Conservation (phyloP, 805 yeast species). For the Candida ponderosae region DNA sequence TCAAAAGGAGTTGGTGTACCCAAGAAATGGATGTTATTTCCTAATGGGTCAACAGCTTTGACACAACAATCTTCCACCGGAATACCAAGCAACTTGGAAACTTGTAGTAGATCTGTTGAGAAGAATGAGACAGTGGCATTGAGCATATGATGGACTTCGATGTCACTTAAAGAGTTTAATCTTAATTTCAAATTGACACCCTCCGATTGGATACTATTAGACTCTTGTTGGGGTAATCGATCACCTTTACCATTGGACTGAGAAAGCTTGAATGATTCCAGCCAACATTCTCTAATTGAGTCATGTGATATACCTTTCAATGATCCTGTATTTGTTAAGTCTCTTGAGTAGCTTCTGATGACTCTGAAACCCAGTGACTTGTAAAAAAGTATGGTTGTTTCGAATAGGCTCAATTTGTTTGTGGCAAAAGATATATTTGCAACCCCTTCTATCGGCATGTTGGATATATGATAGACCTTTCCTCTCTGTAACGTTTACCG, state of each 20-base stretch:
- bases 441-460: conserved; percentile 26
- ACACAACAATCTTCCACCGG: conserved; percentile 16
- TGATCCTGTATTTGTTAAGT: conserved; percentile 26
- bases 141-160: conserved; percentile 24
- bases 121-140: conserved; percentile 33
- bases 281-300: conserved; percentile 65
- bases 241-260: conserved; percentile 52
- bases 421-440: conserved; percentile 61
- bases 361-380: conserved; percentile 51
- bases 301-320: conserved; percentile 54
- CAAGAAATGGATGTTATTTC: conserved; percentile 37
- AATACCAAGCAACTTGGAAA: conserved; percentile 15
- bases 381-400: conserved; percentile 47
- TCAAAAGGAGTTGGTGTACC: conserved; percentile 16
- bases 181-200: conserved; percentile 44
- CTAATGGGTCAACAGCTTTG: conserved; percentile 53
- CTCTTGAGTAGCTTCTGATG: conserved; percentile 53
- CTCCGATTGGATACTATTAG: conserved; percentile 28
- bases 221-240: conserved; percentile 44
- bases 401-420: conserved; percentile 36
- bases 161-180: conserved; percentile 16
- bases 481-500: no score
- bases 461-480: no score
- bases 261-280: conserved; percentile 59
- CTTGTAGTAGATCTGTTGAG: conserved; percentile 27